Evolutionary conservation across 139 green algal genomes (phyloP), one percentile per base, ranked within the genome.

Genomic region (Pleodorina starrii): DNA sequence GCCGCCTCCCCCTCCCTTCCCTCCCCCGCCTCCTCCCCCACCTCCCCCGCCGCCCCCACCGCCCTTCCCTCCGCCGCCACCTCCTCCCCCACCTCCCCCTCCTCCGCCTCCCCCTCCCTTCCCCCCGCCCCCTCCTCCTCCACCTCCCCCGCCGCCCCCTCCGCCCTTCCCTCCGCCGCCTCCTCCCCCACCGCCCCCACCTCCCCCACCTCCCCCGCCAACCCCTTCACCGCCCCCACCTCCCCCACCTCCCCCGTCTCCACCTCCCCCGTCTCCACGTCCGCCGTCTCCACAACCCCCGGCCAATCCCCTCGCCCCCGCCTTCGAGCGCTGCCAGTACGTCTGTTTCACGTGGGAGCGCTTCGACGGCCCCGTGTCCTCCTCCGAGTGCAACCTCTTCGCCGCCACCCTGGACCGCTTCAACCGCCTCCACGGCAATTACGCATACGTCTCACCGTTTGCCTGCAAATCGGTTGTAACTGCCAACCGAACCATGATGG

Each of bases 271-370:
- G 1, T 36, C 72, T n/a, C 66, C 66, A 42, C 66, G 4, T 12
- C 66, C 66, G 10, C 66, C 66, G 19, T 35, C 6, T 5, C 72
- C 72, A 11, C 23, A n/a, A 5, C 72, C 72, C 19, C 72, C 72
- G 9, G 38, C 27, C 42, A n/a, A 38, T 35, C 77, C 51, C 51
- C 51, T 32, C 21, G 12, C 4, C 32, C 76, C 76, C 12, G 23
- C 11, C 48, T 51, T 44, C 48, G n/a, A 4, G 21, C 32, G 46
- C 48, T 84, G 75, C 46, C 35, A 16, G 40, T 27, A 51, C 77
- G 6, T 85, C 17, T 85, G 77, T 50, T 35, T 85, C 51, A 85
- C 50, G 12, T 85, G 77, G 77, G 32, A 51, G 44, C 51, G 51
- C 23, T 69, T n/a, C 36, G 60, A 85, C 51, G 50, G 51, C 4